Conservation (phyloP, 169 alveolate genomes). For the Sarcocystis neurona region DNA sequence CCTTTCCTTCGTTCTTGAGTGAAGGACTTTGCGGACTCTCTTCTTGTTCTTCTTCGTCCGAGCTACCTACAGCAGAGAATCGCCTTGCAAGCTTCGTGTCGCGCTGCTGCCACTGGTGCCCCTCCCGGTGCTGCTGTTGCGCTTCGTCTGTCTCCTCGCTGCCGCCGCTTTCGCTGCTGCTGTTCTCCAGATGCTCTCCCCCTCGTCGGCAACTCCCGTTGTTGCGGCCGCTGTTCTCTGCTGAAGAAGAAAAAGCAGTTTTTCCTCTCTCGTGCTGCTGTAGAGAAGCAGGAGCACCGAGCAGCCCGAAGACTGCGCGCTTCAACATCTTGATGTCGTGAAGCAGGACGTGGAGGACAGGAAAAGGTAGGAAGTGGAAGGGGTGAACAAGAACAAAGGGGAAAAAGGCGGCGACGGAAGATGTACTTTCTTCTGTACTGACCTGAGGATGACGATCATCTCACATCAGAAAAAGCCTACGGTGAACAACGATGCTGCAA, state of each 20-base stretch:
- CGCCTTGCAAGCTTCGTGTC: background rate
- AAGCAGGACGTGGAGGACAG: background rate
- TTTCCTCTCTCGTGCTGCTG: too few species aligned
- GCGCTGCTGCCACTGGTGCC: background rate
- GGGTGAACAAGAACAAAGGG: background rate
- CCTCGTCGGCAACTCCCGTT: background rate
- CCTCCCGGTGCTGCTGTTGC: background rate
- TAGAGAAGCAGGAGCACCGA: background rate
- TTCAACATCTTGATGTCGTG: conserved; percentile 8
- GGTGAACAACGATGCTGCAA: too few species aligned
- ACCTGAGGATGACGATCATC: too few species aligned
- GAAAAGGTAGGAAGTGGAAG: background rate
- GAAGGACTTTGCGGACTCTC: background rate
- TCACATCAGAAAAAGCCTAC: too few species aligned
- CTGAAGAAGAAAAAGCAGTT: too few species aligned
- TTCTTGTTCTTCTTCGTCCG: background rate
- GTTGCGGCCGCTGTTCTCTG: background rate
- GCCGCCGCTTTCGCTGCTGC: background rate
- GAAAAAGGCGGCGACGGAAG: too few species aligned
- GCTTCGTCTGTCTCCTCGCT: background rate
- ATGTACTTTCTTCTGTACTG: too few species aligned
- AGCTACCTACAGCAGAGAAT: too few species aligned
- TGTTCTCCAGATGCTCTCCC: background rate
- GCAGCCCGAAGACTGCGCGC: conserved; percentile 46
- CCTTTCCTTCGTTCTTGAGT: background rate